Evolutionary conservation across 345 rosid species (phyloP), one percentile per base, ranked within the genome.

Genomic region (Cardiospermum halicacabum): DNA sequence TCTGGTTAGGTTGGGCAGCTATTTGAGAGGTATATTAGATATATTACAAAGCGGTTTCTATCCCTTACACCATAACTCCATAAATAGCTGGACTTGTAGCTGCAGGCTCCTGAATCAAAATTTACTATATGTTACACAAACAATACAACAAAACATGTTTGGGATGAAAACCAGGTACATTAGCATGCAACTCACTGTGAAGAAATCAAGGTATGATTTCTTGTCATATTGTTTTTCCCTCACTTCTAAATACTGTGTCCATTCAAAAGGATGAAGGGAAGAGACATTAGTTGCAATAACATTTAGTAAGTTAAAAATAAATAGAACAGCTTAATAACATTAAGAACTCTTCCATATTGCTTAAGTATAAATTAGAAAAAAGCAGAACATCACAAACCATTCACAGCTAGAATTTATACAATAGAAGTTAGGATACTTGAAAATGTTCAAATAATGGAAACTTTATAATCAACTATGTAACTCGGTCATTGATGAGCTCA

Each of bases 161-260:
- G 39, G 18, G 53, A 63, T 39, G 30, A 22, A 67, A 21, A 12
- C 31, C 16, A 16, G 7, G 3, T 18, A 24, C 42, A 24, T 68
- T 27, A 13, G 28, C 47, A 26, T 12, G 31, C 30, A 70, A 71
- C 91, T 77, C 68, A 89, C 96, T 1, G 91, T 84, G 81, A 89
- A 92, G 78, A 92, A 69, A 77, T 89, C 96, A 69, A 87, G 30
- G 72, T 77, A 80, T 72, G 76, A 89, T 80, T 92, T 92, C 83
- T 85, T 64, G 74, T 92, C 96, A 62, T 92, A 89, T 67, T 92
- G 98, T 78, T 92, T 89, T 78, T 92, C 96, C 64, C 96, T 65
- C 28, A 92, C 96, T 85, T 89, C 96, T 34, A 92, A 71, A 72
- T 89, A 54, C 96, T 92, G 77, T 15, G 26, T 5, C 59, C 64